Evolutionary conservation across 176 grass and related monocot genomes (phyloP).

Genomic region (Oryza nivara): DNA sequence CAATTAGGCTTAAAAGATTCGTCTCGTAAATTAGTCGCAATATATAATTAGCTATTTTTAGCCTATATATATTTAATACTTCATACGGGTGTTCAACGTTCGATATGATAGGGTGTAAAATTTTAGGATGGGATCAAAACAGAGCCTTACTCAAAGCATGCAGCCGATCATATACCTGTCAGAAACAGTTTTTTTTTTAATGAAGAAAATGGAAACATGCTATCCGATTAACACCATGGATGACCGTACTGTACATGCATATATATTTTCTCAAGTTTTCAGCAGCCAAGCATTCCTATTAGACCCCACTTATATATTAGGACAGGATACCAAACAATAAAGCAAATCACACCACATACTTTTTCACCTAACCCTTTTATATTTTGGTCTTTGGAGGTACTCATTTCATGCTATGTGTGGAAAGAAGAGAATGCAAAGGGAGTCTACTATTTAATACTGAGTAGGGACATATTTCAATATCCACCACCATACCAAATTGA

Average conservation of each 20-base stretch:
- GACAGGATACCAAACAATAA: conserved; percentile 22
- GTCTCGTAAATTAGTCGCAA: too few relatives aligned
- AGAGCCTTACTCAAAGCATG: neutral
- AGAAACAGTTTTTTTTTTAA: neutral
- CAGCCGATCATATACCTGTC: neutral
- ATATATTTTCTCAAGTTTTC: neutral
- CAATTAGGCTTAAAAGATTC: too few relatives aligned
- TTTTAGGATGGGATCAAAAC: too few relatives aligned
- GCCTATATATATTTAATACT: too few relatives aligned
- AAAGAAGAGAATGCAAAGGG: conserved; percentile 2
- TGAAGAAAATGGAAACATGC: neutral
- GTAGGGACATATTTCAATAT: conserved; percentile 21
- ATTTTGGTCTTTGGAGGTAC: neutral
- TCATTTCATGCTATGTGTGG: conserved; percentile 25
- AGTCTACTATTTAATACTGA: neutral
- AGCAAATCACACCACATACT: conserved; percentile 16
- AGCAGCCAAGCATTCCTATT: neutral
- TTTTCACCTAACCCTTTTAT: conserved; percentile 46
- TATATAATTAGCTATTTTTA: too few relatives aligned
- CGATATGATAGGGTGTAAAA: too few relatives aligned
- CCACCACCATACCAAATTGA: neutral
- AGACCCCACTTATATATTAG: neutral
- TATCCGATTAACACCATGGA: neutral
- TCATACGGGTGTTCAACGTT: too few relatives aligned
- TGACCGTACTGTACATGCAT: neutral